Conservation (phyloP, 176 grass and related monocot genomes). For the Poa annua region DNA sequence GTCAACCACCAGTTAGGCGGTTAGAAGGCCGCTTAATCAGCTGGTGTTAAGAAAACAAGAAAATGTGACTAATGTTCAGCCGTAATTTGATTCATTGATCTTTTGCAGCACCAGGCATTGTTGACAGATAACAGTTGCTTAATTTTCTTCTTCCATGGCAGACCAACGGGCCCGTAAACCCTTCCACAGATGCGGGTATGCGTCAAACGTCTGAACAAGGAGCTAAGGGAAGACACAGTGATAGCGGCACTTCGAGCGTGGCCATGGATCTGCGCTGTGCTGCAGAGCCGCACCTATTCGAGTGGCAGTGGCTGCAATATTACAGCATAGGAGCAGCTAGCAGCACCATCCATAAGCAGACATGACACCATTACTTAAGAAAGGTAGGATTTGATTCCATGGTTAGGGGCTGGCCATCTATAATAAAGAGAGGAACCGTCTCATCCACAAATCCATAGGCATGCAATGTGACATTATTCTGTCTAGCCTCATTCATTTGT, state of each 20-base stretch:
- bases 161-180: not conserved
- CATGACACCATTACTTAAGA: not conserved
- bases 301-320: not conserved
- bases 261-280: not conserved
- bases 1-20: no score
- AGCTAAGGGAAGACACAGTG: not conserved
- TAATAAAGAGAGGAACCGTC: not conserved
- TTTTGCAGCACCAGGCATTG: not conserved
- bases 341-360: not conserved
- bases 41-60: not conserved
- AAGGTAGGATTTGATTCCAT: not conserved
- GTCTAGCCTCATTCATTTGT: not conserved
- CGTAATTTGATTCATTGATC: not conserved
- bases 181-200: not conserved
- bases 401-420: not conserved
- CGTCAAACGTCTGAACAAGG: not conserved
- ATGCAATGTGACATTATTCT: conserved; percentile 5
- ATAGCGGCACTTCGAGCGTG: not conserved
- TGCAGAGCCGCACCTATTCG: not conserved
- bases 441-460: not conserved
- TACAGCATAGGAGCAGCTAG: not conserved
- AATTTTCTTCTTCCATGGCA: not conserved
- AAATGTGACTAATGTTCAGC: not conserved
- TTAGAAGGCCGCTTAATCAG: not conserved
- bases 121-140: not conserved